Conservation (phyloP, 805 yeast species). For the Pichia cephalocereana region DNA sequence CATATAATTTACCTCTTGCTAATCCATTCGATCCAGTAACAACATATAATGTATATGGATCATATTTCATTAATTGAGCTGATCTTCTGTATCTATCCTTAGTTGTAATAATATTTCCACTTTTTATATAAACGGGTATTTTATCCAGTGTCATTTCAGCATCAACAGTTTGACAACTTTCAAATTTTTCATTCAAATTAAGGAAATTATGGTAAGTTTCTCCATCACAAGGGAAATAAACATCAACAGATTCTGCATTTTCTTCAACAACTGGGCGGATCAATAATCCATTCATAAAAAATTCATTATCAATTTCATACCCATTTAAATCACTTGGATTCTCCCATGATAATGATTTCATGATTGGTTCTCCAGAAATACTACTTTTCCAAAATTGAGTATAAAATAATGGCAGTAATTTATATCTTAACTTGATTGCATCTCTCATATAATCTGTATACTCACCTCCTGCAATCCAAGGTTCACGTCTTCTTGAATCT, state of each 20-base stretch:
- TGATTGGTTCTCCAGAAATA: slow-evolving; percentile 54
- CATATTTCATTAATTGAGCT: slow-evolving; percentile 60
- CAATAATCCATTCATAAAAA: slow-evolving; percentile 63
- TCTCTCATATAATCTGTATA: slow-evolving; percentile 56
- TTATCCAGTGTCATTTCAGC: slow-evolving; percentile 42
- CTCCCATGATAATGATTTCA: slow-evolving; percentile 59
- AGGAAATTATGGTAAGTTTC: slow-evolving; percentile 48
- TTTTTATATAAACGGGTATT: slow-evolving; percentile 64
- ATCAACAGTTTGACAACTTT: slow-evolving; percentile 29
- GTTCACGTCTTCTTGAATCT: slow-evolving; percentile 87
- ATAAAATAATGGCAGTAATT: slow-evolving; percentile 68
- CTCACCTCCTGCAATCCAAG: slow-evolving; percentile 78
- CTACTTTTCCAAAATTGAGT: slow-evolving; percentile 67
- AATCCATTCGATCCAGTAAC: slow-evolving; percentile 40
- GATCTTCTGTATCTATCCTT: slow-evolving; percentile 77
- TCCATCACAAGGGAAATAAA: slow-evolving; percentile 44
- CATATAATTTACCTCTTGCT: slow-evolving; percentile 47
- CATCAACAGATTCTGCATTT: slow-evolving; percentile 29
- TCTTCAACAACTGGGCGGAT: slow-evolving; percentile 73
- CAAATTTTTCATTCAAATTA: slow-evolving; percentile 23
- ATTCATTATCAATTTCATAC: slow-evolving; percentile 70
- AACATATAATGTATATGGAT: slow-evolving; percentile 71
- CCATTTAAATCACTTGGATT: slow-evolving; percentile 36
- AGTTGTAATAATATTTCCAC: slow-evolving; percentile 67
- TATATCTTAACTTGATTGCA: slow-evolving; percentile 65